A percentile compares a stretch with the other conserved stretches of the same genome.
Evolutionary conservation across 345 rosid species (phyloP).

Genomic region (Sonneratia alba): DNA sequence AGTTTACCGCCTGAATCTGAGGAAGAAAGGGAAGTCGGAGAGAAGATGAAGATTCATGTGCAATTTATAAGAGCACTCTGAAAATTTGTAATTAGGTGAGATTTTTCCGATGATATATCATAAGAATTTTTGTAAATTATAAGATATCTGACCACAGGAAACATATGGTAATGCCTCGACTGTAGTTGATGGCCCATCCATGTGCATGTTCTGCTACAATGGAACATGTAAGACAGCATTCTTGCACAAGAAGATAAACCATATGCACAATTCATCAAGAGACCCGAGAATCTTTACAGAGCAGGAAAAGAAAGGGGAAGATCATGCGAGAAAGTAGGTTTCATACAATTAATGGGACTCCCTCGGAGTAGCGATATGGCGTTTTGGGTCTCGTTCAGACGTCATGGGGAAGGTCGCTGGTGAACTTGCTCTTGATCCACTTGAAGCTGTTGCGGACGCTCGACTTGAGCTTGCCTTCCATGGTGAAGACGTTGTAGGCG

Average conservation of each 20-base stretch:
- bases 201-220: not conserved
- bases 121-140: not conserved
- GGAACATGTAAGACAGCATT: not conserved
- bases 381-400: slow-evolving; percentile 10
- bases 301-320: not conserved
- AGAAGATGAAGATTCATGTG: too few relatives aligned
- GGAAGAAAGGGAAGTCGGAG: too few relatives aligned
- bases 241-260: too few relatives aligned
- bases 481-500: slow-evolving; percentile 55
- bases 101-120: too few relatives aligned
- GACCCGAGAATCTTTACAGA: not conserved
- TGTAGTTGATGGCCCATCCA: not conserved
- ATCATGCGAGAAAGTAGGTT: not conserved
- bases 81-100: too few relatives aligned
- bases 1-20: too few relatives aligned
- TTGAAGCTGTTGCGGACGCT: slow-evolving; percentile 73
- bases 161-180: too few relatives aligned
- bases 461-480: slow-evolving; percentile 69
- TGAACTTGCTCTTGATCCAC: slow-evolving; percentile 87
- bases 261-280: too few relatives aligned
- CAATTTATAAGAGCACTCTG: too few relatives aligned
- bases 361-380: not conserved
- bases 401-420: slow-evolving; percentile 29
- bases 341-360: not conserved
- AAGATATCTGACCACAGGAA: not conserved